phyloP scores from a whole-genome alignment of 176 grass and related monocot genomes.

The Oryza officinalis region DNA sequence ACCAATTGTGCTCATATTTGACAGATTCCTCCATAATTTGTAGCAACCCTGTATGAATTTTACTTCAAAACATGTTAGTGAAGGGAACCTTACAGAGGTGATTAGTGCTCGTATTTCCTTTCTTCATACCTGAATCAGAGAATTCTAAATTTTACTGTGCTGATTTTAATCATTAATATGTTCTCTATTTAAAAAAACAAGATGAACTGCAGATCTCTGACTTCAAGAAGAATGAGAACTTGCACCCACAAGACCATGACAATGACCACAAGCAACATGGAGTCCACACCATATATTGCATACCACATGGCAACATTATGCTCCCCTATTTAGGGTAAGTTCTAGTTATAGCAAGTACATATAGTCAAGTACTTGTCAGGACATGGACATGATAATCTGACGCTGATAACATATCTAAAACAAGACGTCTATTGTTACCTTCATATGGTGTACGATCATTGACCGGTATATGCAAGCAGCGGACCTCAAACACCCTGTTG shows the following conservation, averaged over 20 bases:
- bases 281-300: background rate
- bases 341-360: background rate
- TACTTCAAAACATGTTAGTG: background rate
- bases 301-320: background rate
- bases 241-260: background rate
- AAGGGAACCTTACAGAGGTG: background rate
- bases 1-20: slow-evolving; percentile 44
- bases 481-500: slow-evolving; percentile 64
- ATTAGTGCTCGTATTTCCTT: background rate
- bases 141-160: background rate
- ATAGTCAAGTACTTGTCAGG: background rate
- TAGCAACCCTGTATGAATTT: slow-evolving; percentile 37
- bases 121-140: background rate
- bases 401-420: background rate
- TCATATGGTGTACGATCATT: slow-evolving; percentile 69
- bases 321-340: background rate
- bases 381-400: background rate
- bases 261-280: background rate
- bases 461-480: slow-evolving; percentile 74
- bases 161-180: background rate
- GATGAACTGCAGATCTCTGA: background rate
- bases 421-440: slow-evolving; percentile 32
- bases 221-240: background rate
- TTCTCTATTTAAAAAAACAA: background rate
- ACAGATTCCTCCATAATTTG: slow-evolving; percentile 46